Evolutionary conservation across 768 basidiomycete genomes (phyloP).

Genomic region (Auricularia auricula-judae): DNA sequence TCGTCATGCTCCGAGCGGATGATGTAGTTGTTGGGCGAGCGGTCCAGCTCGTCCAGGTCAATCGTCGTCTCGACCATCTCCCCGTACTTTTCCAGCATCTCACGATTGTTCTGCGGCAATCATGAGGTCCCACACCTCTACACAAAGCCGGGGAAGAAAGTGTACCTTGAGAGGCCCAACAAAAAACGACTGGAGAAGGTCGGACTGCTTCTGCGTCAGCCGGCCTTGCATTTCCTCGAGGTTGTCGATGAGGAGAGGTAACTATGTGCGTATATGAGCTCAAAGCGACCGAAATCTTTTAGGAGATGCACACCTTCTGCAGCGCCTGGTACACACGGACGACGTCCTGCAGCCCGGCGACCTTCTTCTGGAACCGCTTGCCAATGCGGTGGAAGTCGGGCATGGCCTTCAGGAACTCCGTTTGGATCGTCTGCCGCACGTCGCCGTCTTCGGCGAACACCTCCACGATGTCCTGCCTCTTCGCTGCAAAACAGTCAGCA

Average conservation of each 20-base stretch:
- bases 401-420: constrained; percentile 81
- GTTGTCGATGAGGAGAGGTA: constrained; percentile 62
- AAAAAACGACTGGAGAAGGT: constrained; percentile 60
- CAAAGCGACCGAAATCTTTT: not conserved
- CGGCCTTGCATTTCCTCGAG: constrained; percentile 40
- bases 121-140: not conserved
- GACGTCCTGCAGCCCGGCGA: constrained; percentile 85
- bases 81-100: constrained; percentile 61
- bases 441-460: constrained; percentile 72
- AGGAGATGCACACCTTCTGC: constrained; percentile 43
- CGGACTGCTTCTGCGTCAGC: constrained; percentile 30
- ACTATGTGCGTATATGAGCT: constrained; percentile 25
- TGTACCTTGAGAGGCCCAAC: constrained; percentile 46
- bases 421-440: constrained; percentile 61
- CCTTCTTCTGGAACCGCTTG: constrained; percentile 80
- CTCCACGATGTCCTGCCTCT: constrained; percentile 81
- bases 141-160: too few relatives aligned
- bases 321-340: constrained; percentile 94
- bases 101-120: constrained; percentile 41
- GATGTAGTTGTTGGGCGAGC: constrained; percentile 71
- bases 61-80: constrained; percentile 97
- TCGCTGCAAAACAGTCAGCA: constrained; percentile 34
- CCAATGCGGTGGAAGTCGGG: constrained; percentile 88
- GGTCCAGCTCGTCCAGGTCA: constrained; percentile 65
- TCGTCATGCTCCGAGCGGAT: constrained; percentile 90